These are phyloP conservation scores for Citrus cavaleriei DNA, from an alignment of 345 rosid genomes.

Conservation along the genomic window DNA sequence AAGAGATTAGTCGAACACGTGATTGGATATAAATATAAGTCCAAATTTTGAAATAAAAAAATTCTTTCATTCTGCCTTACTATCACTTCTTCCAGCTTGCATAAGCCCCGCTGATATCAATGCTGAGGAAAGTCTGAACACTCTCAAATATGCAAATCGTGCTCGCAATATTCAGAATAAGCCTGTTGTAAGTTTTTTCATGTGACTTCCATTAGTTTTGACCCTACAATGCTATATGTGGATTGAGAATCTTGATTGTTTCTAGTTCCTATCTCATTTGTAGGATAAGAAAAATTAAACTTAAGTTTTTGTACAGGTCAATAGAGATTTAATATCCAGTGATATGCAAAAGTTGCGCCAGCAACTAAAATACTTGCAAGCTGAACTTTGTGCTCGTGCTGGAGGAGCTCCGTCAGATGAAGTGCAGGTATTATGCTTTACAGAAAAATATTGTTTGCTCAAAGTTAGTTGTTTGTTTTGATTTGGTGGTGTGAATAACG, in stretches of 20 bases:
- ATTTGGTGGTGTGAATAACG: background rate
- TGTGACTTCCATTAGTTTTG: background rate
- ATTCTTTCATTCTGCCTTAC: constrained; percentile 5
- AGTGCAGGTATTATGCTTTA: constrained; percentile 42
- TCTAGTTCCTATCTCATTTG: background rate
- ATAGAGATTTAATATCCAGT: constrained; percentile 62
- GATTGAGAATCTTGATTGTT: constrained; percentile 1
- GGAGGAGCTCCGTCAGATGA: constrained; percentile 50
- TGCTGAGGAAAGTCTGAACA: constrained; percentile 78
- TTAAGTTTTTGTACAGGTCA: constrained; percentile 40
- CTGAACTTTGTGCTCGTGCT: constrained; percentile 57
- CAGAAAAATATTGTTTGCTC: background rate
- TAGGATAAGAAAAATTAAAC: background rate
- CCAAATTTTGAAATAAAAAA: background rate
- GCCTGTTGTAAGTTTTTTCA: constrained; percentile 60
- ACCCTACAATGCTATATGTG: background rate
- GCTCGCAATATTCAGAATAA: constrained; percentile 85
- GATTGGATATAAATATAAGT: background rate
- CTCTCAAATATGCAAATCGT: constrained; percentile 81
- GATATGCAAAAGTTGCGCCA: constrained; percentile 80
- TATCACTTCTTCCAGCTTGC: constrained; percentile 50
- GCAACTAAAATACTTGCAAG: constrained; percentile 59
- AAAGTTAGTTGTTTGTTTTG: constrained; percentile 7
- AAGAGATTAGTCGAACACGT: background rate
- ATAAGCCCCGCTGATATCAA: constrained; percentile 83